Conservation (phyloP, 169 alveolate genomes). For the Theileria parva region DNA sequence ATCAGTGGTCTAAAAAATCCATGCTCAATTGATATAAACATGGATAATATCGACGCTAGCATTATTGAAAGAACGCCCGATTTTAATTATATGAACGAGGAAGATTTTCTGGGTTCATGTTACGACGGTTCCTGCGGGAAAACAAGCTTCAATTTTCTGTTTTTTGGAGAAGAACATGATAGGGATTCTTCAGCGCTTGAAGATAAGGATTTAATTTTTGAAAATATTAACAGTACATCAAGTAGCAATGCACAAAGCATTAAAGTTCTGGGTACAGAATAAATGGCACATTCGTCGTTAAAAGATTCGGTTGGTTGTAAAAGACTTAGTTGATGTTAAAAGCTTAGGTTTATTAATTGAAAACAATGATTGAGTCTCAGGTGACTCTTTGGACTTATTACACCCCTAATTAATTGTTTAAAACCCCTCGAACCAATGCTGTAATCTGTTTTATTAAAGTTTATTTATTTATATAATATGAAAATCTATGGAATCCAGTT, state of each 20-base stretch:
- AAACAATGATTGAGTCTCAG: background rate
- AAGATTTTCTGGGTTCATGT: background rate
- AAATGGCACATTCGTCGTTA: background rate
- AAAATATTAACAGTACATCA: background rate
- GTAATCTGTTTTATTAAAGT: background rate
- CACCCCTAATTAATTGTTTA: background rate
- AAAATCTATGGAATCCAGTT: background rate
- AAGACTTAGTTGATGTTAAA: background rate
- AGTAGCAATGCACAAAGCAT: background rate
- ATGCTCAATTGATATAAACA: background rate
- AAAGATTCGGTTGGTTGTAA: background rate
- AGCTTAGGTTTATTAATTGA: background rate
- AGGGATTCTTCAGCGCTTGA: background rate
- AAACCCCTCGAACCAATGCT: background rate
- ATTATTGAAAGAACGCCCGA: background rate
- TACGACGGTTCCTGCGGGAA: background rate
- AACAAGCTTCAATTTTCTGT: background rate
- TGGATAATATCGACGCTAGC: conserved; percentile 9
- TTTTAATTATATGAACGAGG: background rate
- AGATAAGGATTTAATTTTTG: background rate
- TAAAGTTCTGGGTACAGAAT: background rate
- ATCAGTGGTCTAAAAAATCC: background rate
- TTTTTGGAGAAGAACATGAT: background rate
- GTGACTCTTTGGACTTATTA: background rate
- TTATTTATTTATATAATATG: too few species aligned